Base-by-base conservation (phyloP, 2,329 filamentous ascomycete genomes). In the Penicillium italicum region DNA sequence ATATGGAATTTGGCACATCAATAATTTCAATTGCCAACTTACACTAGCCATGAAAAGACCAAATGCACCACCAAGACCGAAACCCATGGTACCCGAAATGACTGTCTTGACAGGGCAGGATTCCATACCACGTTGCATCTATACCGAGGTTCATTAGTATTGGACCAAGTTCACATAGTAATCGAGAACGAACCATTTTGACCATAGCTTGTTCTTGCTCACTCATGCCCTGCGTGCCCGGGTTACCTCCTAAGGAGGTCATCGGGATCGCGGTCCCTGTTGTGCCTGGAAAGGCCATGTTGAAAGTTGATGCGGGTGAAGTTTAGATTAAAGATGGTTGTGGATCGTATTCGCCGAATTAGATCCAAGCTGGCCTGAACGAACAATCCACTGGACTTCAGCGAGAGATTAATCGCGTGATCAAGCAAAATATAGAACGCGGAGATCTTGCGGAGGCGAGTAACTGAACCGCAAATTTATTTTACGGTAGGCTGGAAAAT, bases 21-120 rank as follows among this genome's bases (percentile, higher is more conserved):
- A 28, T 9, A 22, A 18, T 41, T 30, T 30, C n/a, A 24, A 49
- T 22, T 31, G 38, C 26, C 37, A 20, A 80, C 88, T 61, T 85
- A 96, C 91, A 69, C 90, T 94, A 57, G 92, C 91, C 93, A 97
- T 99, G 80, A 99, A 99, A 68, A 97, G 83, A 65, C 94, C 94
- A 66, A 99, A 99, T 41, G 95, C 80, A 68, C 91, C 94, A 60
- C 94, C 94, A 63, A 99, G 87, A 36, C 87, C 94, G 68, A 97
- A 97, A 16, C 94, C 94, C 85, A 95, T 95, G 24, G 88, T 90
- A 55, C 93, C 94, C 0, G 92, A 89, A 76, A 99, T 88, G 65
- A 85, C 87, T 18, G 91, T 89, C 76, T 99, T 99, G 55, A 87
- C 87, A 24, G 88, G 85, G 72, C 94, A 99, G 33, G 90, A 95